Evolutionary conservation across 192 early-diverging fungal species (phyloP), one percentile per base, ranked within the genome.

Genomic region (Gaertneriomyces semiglobifer): DNA sequence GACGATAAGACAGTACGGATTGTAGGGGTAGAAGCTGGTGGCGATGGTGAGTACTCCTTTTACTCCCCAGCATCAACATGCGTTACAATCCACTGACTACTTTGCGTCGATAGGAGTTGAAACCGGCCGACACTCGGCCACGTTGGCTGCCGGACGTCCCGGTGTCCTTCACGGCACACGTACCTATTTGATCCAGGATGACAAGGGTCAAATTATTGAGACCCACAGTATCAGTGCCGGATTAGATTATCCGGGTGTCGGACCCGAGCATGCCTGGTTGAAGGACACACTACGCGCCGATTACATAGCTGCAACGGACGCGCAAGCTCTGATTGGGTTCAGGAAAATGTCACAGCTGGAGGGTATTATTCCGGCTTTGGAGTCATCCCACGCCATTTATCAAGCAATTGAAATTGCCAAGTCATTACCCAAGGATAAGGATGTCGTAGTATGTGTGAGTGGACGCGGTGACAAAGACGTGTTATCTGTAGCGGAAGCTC

Each of bases 381-480:
- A 99, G 75, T 89, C 93, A 5, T 84, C 94, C 47, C 96, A 99
- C 62, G 96, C 96, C 5, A 77, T 96, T 50, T 94, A 88, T 73
- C 76, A 84, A 60, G 90, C 89, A 10, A 82, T 88, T 48, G 84
- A 93, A 70, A 46, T 93, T 41, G 94, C 96, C 16, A 77, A 83
- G 63, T 81, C 79, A 38, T 73, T 98, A 80, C 68, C 71, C 14
- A 77, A 84, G 63, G 90, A 92, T 64, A 75, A 80, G 80, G 88
- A 91, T 71, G 78, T 99, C 53, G 84, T 98, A 12, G 85, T 99
- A 46, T 94, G 92, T 65, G 72, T 99, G 44, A 89, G 86, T 68
- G 95, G 96, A 41, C 84, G 96, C 44, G 96, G 96, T 60, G 96
- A 99, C 83, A 99, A 98, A 82, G 96, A 99, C 73, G 92, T 99